Conservation (phyloP, 1,284 basidiomycete genomes). For the Chalciporus sp. region DNA sequence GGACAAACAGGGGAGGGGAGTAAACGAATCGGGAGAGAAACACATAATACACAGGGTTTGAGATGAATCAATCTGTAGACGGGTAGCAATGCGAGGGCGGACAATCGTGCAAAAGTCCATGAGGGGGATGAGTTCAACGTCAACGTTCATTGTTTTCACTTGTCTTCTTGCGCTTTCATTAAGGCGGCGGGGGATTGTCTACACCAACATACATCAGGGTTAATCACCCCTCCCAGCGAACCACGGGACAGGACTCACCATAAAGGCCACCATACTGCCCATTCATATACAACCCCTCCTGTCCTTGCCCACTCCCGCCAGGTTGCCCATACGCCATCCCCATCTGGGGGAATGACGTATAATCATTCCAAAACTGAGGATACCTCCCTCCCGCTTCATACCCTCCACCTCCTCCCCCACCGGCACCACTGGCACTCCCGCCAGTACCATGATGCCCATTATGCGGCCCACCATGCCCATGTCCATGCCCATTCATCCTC, state of each 20-base stretch:
- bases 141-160: too few species aligned
- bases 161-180: neutral
- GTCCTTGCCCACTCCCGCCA: slow-evolving; percentile 17
- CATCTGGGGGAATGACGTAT: slow-evolving; percentile 57
- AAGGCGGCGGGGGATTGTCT: slow-evolving; percentile 24
- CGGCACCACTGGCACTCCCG: neutral
- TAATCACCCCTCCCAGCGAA: neutral
- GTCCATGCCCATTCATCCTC: slow-evolving; percentile 19
- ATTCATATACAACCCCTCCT: slow-evolving; percentile 27
- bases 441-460: slow-evolving; percentile 7
- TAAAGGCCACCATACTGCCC: slow-evolving; percentile 29
- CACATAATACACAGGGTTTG: neutral
- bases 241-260: slow-evolving; percentile 19
- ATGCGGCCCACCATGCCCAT: slow-evolving; percentile 20
- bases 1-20: neutral
- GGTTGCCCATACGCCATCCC: slow-evolving; percentile 44
- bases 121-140: too few species aligned
- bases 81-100: neutral
- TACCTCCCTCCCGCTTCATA: slow-evolving; percentile 35
- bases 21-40: neutral
- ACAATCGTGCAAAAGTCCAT: neutral
- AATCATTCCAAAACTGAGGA: slow-evolving; percentile 66
- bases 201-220: slow-evolving; percentile 2
- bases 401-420: neutral
- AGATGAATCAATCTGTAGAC: neutral